phyloP scores from a whole-genome alignment of 306 rosid genomes.

The Purshia tridentata region DNA sequence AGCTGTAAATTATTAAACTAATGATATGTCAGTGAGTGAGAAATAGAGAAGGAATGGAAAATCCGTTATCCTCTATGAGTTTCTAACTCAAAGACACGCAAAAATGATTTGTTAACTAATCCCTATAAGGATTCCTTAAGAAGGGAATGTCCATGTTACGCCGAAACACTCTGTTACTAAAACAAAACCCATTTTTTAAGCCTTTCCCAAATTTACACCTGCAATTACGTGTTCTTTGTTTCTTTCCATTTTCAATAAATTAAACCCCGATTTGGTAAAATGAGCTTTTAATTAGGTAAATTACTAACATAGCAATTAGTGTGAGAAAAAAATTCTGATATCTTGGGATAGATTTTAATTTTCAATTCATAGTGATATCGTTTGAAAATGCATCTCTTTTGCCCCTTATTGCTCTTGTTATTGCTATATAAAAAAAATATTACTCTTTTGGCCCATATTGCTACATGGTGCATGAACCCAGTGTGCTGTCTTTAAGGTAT shows the following conservation, averaged over 20 bases:
- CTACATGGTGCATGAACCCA: slow-evolving; percentile 46
- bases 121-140: slow-evolving; percentile 73
- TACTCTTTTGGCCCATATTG: no score
- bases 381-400: neutral
- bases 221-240: no score
- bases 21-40: neutral
- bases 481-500: slow-evolving; percentile 26
- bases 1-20: neutral
- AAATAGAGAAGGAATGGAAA: neutral
- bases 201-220: neutral
- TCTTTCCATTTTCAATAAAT: no score
- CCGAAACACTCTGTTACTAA: slow-evolving; percentile 19
- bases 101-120: slow-evolving; percentile 76
- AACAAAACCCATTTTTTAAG: neutral
- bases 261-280: no score
- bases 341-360: neutral
- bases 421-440: neutral
- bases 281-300: no score
- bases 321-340: no score
- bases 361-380: neutral
- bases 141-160: slow-evolving; percentile 60
- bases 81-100: slow-evolving; percentile 23
- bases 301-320: no score
- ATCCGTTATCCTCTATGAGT: neutral
- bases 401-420: neutral